Base-by-base conservation (phyloP, 1,284 basidiomycete genomes). In the Cutaneotrichosporon mucoides region DNA sequence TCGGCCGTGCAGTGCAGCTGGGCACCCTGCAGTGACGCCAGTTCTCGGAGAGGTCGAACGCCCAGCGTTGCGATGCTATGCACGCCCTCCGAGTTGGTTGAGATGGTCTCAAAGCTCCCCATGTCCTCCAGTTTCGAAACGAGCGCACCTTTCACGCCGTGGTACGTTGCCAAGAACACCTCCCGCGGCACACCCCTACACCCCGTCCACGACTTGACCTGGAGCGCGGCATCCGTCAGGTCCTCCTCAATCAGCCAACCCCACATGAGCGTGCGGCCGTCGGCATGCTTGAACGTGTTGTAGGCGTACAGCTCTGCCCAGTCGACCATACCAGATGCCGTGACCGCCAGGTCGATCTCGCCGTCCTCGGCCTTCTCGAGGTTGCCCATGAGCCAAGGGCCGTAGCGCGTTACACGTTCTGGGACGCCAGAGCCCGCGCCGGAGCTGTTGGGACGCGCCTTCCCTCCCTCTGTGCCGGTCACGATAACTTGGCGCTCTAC, bases 241-340 rank as follows among this genome's bases (percentile, higher is more conserved):
- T 68, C 67, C 24, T 65, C 60, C 42, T 68, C 67, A 6, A 53
- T 54, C 12, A 63, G 48, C 67, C 67, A 68, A 7, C 63, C 67
- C 61, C 60, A 64, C 13, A 66, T 37, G 5, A 66, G 40, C 4
- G 46, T 38, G 12, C 61, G 46, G 0, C 60, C 59, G 16, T 63
- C 48, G 2, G 60, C 54, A 4, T 53, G 47, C 2, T 12, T 6
- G 47, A 68, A 66, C 12, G 59, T 44, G 12, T 49, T 56, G 5
- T 53, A 45, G 8, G 67, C 67, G 35, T 68, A 68, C 12, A 63
- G 50, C 9, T 44, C 33, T 12, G 61, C 67, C 42, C 53, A 56
- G 46, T 68, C 67, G 9, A 68, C 36, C 33, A 65, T 33, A 1
- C 67, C 64, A 4, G 56, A 40, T 11, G 49, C 35, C 11, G 34